phyloP scores from a whole-genome alignment of 192 early-diverging fungal genomes.

The Rhizophagus prolifer region DNA sequence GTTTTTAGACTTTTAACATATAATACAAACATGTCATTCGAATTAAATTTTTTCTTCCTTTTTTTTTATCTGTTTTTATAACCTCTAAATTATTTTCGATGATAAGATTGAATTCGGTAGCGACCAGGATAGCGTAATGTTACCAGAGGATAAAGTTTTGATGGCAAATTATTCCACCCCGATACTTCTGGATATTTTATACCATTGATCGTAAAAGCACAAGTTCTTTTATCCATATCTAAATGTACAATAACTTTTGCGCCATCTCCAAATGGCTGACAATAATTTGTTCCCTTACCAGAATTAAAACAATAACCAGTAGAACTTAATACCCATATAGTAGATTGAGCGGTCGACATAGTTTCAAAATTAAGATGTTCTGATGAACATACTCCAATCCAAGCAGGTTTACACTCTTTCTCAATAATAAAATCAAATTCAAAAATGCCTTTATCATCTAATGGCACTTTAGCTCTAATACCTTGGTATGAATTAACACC shows the following conservation, averaged over 20 bases:
- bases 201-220: slow-evolving; percentile 18
- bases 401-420: neutral
- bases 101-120: neutral
- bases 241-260: slow-evolving; percentile 17
- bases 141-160: slow-evolving; percentile 12
- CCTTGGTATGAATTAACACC: neutral
- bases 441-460: neutral
- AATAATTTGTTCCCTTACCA: neutral
- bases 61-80: too few relatives aligned
- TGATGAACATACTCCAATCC: neutral
- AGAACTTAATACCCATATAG: neutral
- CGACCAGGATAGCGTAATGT: neutral
- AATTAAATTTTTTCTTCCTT: too few relatives aligned
- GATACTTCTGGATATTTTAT: neutral
- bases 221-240: slow-evolving; percentile 24
- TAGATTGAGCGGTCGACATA: neutral
- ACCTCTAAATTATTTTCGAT: too few relatives aligned
- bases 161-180: slow-evolving; percentile 8
- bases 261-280: neutral
- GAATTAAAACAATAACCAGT: neutral
- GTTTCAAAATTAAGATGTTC: neutral
- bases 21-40: too few relatives aligned
- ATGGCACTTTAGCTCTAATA: neutral
- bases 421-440: slow-evolving; percentile 17
- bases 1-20: too few relatives aligned